These are phyloP conservation scores for Cytospora paraplurivora DNA, from an alignment of 2,329 filamentous ascomycete genomes.

Conservation along the genomic window DNA sequence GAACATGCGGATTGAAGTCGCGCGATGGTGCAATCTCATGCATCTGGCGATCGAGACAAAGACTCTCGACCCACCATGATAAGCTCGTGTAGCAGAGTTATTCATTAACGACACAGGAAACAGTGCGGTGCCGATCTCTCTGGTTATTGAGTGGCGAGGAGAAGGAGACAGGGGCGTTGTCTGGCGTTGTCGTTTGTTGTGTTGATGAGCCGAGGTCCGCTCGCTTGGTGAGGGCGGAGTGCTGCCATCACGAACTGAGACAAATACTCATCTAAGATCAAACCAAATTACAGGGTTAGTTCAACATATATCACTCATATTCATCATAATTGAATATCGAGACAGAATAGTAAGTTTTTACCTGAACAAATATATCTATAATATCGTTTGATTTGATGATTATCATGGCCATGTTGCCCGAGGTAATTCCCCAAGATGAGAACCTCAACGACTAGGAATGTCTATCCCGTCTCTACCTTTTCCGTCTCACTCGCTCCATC, in stretches of 20 bases:
- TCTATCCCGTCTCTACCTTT: background rate
- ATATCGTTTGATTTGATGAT: too few relatives aligned
- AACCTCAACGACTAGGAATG: background rate
- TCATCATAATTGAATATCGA: too few relatives aligned
- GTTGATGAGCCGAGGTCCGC: constrained; percentile 23
- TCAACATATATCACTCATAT: too few relatives aligned
- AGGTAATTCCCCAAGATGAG: background rate
- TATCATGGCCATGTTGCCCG: background rate
- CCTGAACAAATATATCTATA: too few relatives aligned
- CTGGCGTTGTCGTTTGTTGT: background rate
- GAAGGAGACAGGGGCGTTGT: background rate
- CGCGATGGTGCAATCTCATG: background rate
- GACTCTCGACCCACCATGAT: background rate
- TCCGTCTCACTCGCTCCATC: background rate
- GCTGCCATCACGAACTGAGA: background rate
- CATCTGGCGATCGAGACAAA: too few relatives aligned
- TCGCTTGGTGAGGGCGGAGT: background rate
- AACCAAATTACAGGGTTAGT: too few relatives aligned
- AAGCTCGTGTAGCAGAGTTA: background rate
- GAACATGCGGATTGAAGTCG: background rate
- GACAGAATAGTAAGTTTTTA: too few relatives aligned
- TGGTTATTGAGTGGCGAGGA: background rate
- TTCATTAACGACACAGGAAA: background rate
- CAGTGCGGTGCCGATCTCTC: background rate
- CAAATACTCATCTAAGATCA: background rate